Percentiles rank a stretch among this genome's conserved stretches.
These are phyloP conservation scores for Taiozyma sp. DNA, from an alignment of 1,139 yeast genomes.

Conservation along the genomic window DNA sequence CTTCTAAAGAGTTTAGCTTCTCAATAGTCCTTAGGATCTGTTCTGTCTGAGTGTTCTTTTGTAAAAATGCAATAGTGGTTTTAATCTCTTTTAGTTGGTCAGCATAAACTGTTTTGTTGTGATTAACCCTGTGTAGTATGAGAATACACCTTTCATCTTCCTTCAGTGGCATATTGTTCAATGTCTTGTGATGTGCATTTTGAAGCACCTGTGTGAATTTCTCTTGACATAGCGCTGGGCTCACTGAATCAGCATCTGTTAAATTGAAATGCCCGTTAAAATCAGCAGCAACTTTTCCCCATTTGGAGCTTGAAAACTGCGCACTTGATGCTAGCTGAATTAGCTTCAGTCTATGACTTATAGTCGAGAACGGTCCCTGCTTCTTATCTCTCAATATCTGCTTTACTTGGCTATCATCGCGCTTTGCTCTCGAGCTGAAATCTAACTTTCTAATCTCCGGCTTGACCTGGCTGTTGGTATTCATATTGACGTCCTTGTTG, in stretches of 20 bases:
- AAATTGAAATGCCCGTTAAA: background rate
- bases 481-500: background rate
- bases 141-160: conserved; percentile 1
- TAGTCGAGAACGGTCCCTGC: background rate
- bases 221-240: conserved; percentile 5
- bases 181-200: conserved; percentile 2
- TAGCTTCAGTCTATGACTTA: background rate
- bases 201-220: conserved; percentile 3
- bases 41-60: background rate
- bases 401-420: background rate
- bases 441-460: background rate
- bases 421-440: background rate
- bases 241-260: background rate
- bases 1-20: background rate
- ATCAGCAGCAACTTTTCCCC: background rate
- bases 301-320: background rate
- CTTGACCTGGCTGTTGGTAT: background rate
- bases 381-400: background rate
- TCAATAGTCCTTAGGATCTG: background rate
- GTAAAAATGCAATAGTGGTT: background rate
- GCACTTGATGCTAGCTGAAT: background rate
- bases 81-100: background rate
- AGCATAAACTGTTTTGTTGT: background rate
- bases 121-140: background rate
- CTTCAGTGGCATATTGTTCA: background rate